Conservation (phyloP, 345 rosid species). For the Rhodomyrtus tomentosa region DNA sequence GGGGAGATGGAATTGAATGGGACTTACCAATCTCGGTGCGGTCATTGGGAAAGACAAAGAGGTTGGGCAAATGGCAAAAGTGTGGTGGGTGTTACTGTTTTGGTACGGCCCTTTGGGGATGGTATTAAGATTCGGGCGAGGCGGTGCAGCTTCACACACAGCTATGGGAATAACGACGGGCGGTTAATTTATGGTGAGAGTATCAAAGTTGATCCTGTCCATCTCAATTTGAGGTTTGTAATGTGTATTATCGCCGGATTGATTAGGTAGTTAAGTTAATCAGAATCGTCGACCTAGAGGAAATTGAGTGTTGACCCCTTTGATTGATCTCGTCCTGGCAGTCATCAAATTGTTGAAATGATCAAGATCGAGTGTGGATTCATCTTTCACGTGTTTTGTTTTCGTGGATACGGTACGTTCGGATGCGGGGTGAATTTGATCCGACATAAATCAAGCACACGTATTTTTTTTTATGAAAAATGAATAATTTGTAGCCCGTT, state of each 20-base stretch:
- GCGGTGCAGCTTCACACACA: not conserved
- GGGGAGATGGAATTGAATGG: not conserved
- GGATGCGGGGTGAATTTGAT: too few relatives aligned
- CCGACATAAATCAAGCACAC: too few relatives aligned
- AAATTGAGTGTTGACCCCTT: too few relatives aligned
- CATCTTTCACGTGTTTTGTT: too few relatives aligned
- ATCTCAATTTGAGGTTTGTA: not conserved
- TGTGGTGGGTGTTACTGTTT: not conserved
- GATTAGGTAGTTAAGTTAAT: not conserved
- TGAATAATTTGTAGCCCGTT: too few relatives aligned
- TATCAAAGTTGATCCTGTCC: not conserved
- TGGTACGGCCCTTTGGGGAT: not conserved
- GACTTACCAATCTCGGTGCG: not conserved
- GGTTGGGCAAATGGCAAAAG: not conserved
- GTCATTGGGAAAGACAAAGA: not conserved
- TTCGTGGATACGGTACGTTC: too few relatives aligned
- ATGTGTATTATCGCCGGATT: not conserved
- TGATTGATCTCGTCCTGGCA: too few relatives aligned
- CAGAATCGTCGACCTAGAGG: too few relatives aligned
- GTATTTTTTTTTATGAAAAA: too few relatives aligned
- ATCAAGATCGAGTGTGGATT: too few relatives aligned
- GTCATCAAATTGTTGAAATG: too few relatives aligned
- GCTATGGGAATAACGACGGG: not conserved
- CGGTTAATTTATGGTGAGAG: not conserved
- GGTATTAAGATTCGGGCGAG: not conserved